Evolutionary conservation across 208 protist genomes (phyloP).

Genomic region (Strigomonas culicis): DNA sequence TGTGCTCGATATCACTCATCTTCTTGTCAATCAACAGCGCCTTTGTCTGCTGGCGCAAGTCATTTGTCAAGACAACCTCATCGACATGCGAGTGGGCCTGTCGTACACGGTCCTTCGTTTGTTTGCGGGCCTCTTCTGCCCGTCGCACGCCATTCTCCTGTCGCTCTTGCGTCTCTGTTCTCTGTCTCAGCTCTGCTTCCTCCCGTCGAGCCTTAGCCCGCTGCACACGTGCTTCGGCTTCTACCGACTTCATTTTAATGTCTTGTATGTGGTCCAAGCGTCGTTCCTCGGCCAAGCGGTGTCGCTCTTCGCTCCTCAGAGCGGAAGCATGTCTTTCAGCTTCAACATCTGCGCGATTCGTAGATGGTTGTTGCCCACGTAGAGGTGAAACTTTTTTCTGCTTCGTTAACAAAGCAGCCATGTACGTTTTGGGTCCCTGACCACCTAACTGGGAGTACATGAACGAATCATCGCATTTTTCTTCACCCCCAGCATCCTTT

Average conservation of each 20-base stretch:
- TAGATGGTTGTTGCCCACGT: neutral
- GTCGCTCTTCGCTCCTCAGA: constrained; percentile 74
- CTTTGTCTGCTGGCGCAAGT: constrained; percentile 68
- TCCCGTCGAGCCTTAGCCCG: constrained; percentile 60
- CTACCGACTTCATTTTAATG: constrained; percentile 59
- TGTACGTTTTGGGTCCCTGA: neutral
- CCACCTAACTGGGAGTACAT: neutral
- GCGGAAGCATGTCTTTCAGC: constrained; percentile 61
- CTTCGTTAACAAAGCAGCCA: neutral
- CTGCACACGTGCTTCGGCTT: constrained; percentile 39
- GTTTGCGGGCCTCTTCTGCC: constrained; percentile 58
- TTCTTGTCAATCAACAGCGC: constrained; percentile 61
- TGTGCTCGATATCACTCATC: constrained; percentile 77
- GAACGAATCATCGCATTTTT: neutral
- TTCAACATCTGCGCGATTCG: constrained; percentile 55
- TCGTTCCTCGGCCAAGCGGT: constrained; percentile 79
- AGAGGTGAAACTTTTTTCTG: neutral
- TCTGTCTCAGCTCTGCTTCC: constrained; percentile 53
- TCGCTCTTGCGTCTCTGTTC: constrained; percentile 52
- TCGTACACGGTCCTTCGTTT: constrained; percentile 62
- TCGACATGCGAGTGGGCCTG: constrained; percentile 61
- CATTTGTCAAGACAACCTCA: constrained; percentile 73
- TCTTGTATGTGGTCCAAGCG: constrained; percentile 65
- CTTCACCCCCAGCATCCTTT: neutral
- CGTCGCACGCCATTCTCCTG: constrained; percentile 62